Conservation (phyloP, 352 stramenopile species). For the Globisporangium emineosum region DNA sequence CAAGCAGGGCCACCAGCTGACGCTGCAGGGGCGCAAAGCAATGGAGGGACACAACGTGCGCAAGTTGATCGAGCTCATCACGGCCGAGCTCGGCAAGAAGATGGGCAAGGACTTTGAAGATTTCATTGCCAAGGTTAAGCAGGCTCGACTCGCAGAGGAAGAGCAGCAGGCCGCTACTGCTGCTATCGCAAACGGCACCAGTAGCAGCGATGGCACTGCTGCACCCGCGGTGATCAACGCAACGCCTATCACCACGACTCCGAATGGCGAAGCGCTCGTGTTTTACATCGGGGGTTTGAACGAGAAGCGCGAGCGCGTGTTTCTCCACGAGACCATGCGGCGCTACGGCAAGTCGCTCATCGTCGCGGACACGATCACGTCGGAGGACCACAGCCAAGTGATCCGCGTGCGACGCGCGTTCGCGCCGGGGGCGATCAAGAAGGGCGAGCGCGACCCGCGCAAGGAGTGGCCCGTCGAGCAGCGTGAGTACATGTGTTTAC, state of each 20-base stretch:
- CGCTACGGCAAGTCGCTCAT: conserved; percentile 73
- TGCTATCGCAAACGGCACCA: neutral
- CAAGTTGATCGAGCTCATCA: conserved; percentile 51
- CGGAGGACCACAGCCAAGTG: conserved; percentile 71
- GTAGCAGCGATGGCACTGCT: no score
- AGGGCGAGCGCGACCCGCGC: conserved; percentile 52
- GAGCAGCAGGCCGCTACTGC: conserved; percentile 5
- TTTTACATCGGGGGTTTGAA: conserved; percentile 77
- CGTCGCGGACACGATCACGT: conserved; percentile 85
- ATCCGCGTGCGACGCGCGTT: conserved; percentile 64
- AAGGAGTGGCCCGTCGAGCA: conserved; percentile 70
- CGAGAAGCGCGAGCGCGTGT: conserved; percentile 87
- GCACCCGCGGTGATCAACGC: neutral
- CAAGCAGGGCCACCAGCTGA: conserved; percentile 2
- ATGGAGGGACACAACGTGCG: conserved; percentile 45
- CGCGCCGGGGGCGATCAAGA: conserved; percentile 26
- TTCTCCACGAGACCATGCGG: conserved; percentile 90
- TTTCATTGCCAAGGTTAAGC: conserved; percentile 64
- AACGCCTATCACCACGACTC: no score
- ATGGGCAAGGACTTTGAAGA: conserved; percentile 71
- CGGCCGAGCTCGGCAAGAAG: conserved; percentile 51
- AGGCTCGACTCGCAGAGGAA: conserved; percentile 30
- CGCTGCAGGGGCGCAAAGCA: conserved; percentile 25
- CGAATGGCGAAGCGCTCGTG: conserved; percentile 27
- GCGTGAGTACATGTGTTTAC: conserved; percentile 26